phyloP scores from a whole-genome alignment of 2,329 filamentous ascomycete species.

The Knufia fluminis region DNA sequence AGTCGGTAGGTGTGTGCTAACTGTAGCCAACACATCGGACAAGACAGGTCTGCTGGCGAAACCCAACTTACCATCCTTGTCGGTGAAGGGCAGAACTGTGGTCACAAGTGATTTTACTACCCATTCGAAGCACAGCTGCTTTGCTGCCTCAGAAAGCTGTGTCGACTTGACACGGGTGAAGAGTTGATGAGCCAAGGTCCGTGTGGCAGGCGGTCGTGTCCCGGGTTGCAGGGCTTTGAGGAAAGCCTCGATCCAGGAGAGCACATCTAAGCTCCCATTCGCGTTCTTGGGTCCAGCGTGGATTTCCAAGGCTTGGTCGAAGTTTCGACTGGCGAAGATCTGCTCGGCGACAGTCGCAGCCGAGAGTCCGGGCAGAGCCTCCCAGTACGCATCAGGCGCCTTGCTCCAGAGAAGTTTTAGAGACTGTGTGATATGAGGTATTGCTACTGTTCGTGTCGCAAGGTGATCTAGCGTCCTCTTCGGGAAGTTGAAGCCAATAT shows the following conservation, averaged over 20 bases:
- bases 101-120: constrained; percentile 38
- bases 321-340: constrained; percentile 64
- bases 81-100: constrained; percentile 40
- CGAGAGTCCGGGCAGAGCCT: constrained; percentile 71
- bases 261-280: constrained; percentile 38
- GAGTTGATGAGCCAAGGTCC: constrained; percentile 66
- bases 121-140: constrained; percentile 38
- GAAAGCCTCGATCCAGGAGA: constrained; percentile 71
- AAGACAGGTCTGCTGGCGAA: constrained; percentile 41
- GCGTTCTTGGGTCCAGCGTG: constrained; percentile 7
- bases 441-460: constrained; percentile 50
- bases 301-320: constrained; percentile 43
- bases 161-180: constrained; percentile 48
- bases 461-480: constrained; percentile 57
- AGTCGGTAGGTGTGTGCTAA: constrained; percentile 42
- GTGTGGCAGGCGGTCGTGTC: constrained; percentile 70
- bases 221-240: constrained; percentile 66
- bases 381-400: constrained; percentile 75
- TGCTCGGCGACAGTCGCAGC: constrained; percentile 75
- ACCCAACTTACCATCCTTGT: constrained; percentile 36
- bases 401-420: constrained; percentile 64
- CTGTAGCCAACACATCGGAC: constrained; percentile 39
- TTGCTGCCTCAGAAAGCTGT: constrained; percentile 33
- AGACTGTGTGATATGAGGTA: constrained; percentile 61
- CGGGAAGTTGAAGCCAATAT: constrained; percentile 63